Evolutionary conservation across 2,329 filamentous ascomycete species (phyloP).

Genomic region (Zalaria sp.): DNA sequence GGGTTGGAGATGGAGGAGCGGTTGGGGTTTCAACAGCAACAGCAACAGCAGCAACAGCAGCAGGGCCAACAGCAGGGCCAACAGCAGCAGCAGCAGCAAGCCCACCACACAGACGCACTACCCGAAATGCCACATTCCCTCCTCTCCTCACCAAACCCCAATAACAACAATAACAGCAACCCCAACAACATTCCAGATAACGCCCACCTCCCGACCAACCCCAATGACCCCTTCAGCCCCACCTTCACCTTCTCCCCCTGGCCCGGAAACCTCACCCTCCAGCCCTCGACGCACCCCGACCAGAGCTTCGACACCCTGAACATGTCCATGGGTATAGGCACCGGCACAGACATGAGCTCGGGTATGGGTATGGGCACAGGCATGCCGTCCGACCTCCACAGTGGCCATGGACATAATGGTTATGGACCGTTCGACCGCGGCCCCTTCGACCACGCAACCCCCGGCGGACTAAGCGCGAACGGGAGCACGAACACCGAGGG

Average conservation of each 20-base stretch:
- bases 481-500: conserved; percentile 25
- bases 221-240: conserved; percentile 24
- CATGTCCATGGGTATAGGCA: no score
- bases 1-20: not conserved
- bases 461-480: conserved; percentile 27
- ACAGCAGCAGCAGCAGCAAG: conserved; percentile 3
- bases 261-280: conserved; percentile 6
- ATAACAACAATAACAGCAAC: conserved; percentile 1
- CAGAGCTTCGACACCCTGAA: conserved; percentile 9
- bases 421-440: conserved; percentile 7
- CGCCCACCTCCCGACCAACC: conserved; percentile 1
- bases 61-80: conserved; percentile 2
- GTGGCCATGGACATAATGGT: no score
- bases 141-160: not conserved
- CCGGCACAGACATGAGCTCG: no score
- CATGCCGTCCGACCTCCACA: no score
- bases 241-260: conserved; percentile 21
- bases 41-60: conserved; percentile 1
- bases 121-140: no score
- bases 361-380: no score
- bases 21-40: not conserved
- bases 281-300: conserved; percentile 4
- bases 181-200: conserved; percentile 2
- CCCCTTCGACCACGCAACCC: conserved; percentile 25
- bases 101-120: not conserved